Evolutionary conservation across 345 rosid species (phyloP).

Genomic region (Anacardium occidentale): DNA sequence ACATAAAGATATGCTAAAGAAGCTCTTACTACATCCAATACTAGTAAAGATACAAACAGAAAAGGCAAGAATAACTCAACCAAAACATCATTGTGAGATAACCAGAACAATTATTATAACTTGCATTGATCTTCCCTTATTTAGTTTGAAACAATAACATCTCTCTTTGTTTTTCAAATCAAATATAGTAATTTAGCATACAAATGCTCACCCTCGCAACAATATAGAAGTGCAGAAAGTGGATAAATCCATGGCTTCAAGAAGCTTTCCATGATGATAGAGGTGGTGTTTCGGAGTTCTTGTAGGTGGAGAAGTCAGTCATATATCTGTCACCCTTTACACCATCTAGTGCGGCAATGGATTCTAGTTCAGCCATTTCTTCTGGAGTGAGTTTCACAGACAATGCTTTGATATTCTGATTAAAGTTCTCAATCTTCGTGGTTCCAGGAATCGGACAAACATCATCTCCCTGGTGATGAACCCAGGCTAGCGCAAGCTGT

Average conservation of each 20-base stretch:
- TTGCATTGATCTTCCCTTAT: too few relatives aligned
- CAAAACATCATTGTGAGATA: too few relatives aligned
- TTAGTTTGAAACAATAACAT: too few relatives aligned
- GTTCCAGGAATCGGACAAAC: slow-evolving; percentile 70
- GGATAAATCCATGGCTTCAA: not conserved
- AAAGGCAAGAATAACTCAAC: too few relatives aligned
- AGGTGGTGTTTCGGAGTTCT: slow-evolving; percentile 49
- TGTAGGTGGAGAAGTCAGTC: slow-evolving; percentile 13
- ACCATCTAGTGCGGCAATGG: slow-evolving; percentile 23
- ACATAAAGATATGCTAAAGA: too few relatives aligned
- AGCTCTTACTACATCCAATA: too few relatives aligned
- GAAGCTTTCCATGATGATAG: slow-evolving; percentile 51
- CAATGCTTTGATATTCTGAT: slow-evolving; percentile 29
- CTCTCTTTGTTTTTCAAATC: too few relatives aligned
- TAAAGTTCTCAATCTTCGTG: slow-evolving; percentile 51
- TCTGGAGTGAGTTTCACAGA: slow-evolving; percentile 19
- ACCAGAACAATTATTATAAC: too few relatives aligned
- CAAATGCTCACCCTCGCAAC: not conserved
- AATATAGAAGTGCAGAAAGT: not conserved
- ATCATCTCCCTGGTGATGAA: slow-evolving; percentile 63
- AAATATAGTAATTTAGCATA: too few relatives aligned
- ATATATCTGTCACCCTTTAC: slow-evolving; percentile 36
- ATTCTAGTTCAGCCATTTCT: slow-evolving; percentile 30
- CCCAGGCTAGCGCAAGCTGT: slow-evolving; percentile 73
- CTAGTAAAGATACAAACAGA: too few relatives aligned